phyloP scores from a whole-genome alignment of 2,329 filamentous ascomycete species.

The Neopestalotiopsis clavispora region DNA sequence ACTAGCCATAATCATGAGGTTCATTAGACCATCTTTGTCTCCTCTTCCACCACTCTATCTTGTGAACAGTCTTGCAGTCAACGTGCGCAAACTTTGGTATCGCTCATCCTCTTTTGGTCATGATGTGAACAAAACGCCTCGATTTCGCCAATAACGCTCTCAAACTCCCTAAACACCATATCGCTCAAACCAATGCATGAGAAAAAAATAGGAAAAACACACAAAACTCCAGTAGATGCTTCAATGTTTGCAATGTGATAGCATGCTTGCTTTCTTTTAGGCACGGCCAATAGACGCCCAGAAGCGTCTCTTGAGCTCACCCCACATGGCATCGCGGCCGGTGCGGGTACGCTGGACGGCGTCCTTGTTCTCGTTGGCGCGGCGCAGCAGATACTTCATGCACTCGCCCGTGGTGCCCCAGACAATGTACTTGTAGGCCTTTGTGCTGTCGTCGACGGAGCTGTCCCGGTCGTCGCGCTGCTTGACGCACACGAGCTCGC shows the following conservation, averaged over 20 bases:
- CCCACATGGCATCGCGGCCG: slow-evolving; percentile 66
- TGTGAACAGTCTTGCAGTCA: neutral
- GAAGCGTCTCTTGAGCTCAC: slow-evolving; percentile 62
- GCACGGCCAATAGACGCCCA: slow-evolving; percentile 43
- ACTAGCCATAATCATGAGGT: neutral
- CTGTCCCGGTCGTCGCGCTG: slow-evolving; percentile 15
- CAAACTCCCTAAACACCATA: slow-evolving; percentile 3
- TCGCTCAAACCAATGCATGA: slow-evolving; percentile 1
- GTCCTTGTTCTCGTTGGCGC: slow-evolving; percentile 77
- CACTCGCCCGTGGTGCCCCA: slow-evolving; percentile 80
- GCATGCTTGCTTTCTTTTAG: neutral
- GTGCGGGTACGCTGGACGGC: slow-evolving; percentile 67
- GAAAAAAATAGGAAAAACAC: neutral
- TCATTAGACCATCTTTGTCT: neutral
- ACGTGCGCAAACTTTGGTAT: neutral
- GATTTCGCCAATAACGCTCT: neutral
- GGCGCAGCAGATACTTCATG: slow-evolving; percentile 79
- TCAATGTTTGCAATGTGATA: neutral
- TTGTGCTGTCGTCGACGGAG: slow-evolving; percentile 30
- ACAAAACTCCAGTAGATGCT: neutral
- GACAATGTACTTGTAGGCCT: slow-evolving; percentile 69
- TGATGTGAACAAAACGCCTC: neutral
- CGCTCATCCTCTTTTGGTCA: neutral
- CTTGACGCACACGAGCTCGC: slow-evolving; percentile 52
- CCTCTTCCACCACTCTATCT: neutral